phyloP scores from a whole-genome alignment of 2,329 filamentous ascomycete genomes.

The Arthrobotrys sphaeroides region DNA sequence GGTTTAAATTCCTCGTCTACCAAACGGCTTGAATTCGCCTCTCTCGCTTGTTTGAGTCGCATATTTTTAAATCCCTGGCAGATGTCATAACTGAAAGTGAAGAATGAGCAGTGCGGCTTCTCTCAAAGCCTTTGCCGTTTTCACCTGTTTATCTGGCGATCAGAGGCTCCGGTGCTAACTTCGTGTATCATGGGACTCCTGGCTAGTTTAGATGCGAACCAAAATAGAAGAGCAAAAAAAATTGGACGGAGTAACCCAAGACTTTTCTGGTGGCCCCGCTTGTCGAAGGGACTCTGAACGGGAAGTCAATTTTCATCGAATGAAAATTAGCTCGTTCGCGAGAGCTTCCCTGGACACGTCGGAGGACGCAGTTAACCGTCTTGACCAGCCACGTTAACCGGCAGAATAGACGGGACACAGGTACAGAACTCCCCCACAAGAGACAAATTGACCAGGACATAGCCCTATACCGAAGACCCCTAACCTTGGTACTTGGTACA shows the following conservation, averaged over 20 bases:
- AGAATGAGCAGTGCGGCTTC: background rate
- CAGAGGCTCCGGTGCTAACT: slow-evolving; percentile 7
- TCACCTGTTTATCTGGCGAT: slow-evolving; percentile 29
- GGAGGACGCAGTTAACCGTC: too few relatives aligned
- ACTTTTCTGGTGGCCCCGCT: background rate
- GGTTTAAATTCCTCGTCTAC: slow-evolving; percentile 23
- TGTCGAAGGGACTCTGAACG: background rate
- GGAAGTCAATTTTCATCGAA: background rate
- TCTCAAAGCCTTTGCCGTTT: slow-evolving; percentile 25
- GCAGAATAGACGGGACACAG: too few relatives aligned
- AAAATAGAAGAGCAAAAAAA: slow-evolving; percentile 22
- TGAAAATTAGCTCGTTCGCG: slow-evolving; percentile 35
- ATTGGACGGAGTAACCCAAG: slow-evolving; percentile 20
- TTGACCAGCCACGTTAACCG: too few relatives aligned
- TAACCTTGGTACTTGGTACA: background rate
- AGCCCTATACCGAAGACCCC: background rate
- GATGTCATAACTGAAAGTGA: slow-evolving; percentile 43
- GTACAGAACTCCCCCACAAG: background rate
- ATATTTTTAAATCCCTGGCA: slow-evolving; percentile 19
- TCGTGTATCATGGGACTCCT: slow-evolving; percentile 3
- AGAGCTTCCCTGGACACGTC: too few relatives aligned
- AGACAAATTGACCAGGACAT: background rate
- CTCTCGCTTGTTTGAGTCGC: background rate
- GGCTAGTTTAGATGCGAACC: slow-evolving; percentile 14
- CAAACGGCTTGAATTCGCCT: slow-evolving; percentile 1